Evolutionary conservation across 1,139 yeast species (phyloP).

Genomic region (Arxiozyma slooffiae): DNA sequence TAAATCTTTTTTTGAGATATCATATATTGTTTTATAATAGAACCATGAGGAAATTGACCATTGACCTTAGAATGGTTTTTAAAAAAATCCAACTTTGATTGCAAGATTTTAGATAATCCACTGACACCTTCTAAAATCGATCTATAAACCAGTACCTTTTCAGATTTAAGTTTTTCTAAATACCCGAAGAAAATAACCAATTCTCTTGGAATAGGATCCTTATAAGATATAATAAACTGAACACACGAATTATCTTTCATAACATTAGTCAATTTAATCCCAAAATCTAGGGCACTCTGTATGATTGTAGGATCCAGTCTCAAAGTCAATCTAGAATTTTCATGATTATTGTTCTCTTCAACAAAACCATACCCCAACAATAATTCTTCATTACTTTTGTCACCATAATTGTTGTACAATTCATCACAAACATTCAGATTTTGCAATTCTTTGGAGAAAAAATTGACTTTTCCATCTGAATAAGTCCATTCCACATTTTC

Average conservation of each 20-base stretch:
- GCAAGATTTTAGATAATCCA: slow-evolving; percentile 45
- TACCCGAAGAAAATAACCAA: slow-evolving; percentile 28
- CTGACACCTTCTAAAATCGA: slow-evolving; percentile 31
- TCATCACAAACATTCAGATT: slow-evolving; percentile 36
- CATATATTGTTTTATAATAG: slow-evolving; percentile 33
- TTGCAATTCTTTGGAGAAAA: slow-evolving; percentile 9
- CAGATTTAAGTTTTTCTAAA: slow-evolving; percentile 23
- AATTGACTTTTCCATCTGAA: slow-evolving; percentile 29
- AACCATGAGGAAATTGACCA: slow-evolving; percentile 29
- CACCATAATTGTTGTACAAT: slow-evolving; percentile 74
- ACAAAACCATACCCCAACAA: slow-evolving; percentile 56
- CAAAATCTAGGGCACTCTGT: slow-evolving; percentile 13
- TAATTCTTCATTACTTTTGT: slow-evolving; percentile 71
- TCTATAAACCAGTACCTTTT: slow-evolving; percentile 25
- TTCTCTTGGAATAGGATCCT: slow-evolving; percentile 22
- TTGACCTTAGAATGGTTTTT: slow-evolving; percentile 16
- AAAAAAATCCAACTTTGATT: slow-evolving; percentile 34
- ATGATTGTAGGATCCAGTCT: slow-evolving; percentile 35
- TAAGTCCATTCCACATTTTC: slow-evolving; percentile 58
- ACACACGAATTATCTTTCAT: slow-evolving; percentile 17
- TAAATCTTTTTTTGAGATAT: slow-evolving; percentile 41
- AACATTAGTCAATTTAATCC: slow-evolving; percentile 15
- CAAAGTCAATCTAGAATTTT: slow-evolving; percentile 50
- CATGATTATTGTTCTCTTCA: slow-evolving; percentile 44
- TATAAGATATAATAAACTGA: slow-evolving; percentile 16